phyloP scores from a whole-genome alignment of 2,329 filamentous ascomycete genomes.

The Aspergillus sp. region DNA sequence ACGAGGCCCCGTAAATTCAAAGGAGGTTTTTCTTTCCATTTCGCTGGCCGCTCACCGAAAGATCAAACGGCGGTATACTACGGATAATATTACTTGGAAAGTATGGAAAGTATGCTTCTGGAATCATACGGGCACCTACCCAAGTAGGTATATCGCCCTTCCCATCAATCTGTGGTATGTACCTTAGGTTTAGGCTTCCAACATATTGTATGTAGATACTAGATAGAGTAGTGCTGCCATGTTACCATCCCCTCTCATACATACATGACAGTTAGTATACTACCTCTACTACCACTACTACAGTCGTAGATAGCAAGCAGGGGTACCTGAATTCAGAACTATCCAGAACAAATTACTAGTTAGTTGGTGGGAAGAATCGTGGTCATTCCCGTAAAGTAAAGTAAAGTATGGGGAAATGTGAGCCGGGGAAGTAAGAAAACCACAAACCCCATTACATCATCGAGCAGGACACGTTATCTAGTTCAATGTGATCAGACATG shows the following conservation, averaged over 20 bases:
- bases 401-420: background rate
- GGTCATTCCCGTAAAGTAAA: background rate
- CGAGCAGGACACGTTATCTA: background rate
- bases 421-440: background rate
- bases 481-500: no score
- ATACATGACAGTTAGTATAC: background rate
- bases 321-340: background rate
- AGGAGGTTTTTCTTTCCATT: background rate
- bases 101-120: background rate
- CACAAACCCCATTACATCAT: conserved; percentile 7
- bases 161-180: background rate
- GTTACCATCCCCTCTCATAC: background rate
- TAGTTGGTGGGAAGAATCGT: background rate
- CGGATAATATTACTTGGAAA: no score
- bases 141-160: background rate
- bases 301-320: background rate
- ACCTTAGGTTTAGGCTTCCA: background rate
- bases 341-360: no score
- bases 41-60: conserved; percentile 6
- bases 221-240: background rate
- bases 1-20: background rate
- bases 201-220: background rate
- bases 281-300: background rate
- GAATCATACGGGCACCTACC: background rate
- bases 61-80: conserved; percentile 7